These are phyloP conservation scores for Blastosporella zonata DNA, from an alignment of 1,284 basidiomycete genomes.

Conservation along the genomic window DNA sequence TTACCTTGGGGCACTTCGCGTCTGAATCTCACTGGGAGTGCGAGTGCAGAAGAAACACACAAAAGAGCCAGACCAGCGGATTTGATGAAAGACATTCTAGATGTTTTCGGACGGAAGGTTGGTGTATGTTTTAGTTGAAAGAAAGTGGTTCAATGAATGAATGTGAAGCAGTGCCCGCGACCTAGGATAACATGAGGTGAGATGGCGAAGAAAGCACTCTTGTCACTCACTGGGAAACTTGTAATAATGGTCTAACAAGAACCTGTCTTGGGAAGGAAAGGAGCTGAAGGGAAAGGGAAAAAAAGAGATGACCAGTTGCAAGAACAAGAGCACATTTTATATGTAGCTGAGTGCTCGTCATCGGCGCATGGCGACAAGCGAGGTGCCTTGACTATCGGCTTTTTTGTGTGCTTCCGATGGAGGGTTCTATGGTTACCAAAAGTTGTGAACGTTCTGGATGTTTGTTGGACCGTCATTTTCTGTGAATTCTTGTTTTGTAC, in stretches of 20 bases:
- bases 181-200: conserved; percentile 18
- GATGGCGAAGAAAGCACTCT: background rate
- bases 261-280: conserved; percentile 52
- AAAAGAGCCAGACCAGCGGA: conserved; percentile 37
- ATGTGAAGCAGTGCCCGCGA: conserved; percentile 26
- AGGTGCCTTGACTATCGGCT: background rate
- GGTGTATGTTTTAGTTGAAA: conserved; percentile 17
- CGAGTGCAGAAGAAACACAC: conserved; percentile 35
- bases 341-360: background rate
- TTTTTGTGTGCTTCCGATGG: conserved; percentile 6
- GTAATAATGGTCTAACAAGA: conserved; percentile 39
- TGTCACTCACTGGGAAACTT: conserved; percentile 12
- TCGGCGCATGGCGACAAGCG: background rate
- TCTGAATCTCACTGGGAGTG: conserved; percentile 38
- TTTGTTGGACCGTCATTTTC: no score
- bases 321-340: conserved; percentile 13
- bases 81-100: conserved; percentile 42
- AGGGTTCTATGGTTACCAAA: conserved; percentile 15
- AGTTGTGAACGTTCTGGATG: background rate
- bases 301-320: conserved; percentile 6
- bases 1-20: conserved; percentile 69
- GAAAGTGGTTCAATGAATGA: conserved; percentile 13
- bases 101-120: conserved; percentile 19
- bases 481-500: no score
- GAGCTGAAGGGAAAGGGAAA: conserved; percentile 23